Evolutionary conservation across 2,329 filamentous ascomycete genomes (phyloP).

Genomic region (Furcasterigmium sp.): DNA sequence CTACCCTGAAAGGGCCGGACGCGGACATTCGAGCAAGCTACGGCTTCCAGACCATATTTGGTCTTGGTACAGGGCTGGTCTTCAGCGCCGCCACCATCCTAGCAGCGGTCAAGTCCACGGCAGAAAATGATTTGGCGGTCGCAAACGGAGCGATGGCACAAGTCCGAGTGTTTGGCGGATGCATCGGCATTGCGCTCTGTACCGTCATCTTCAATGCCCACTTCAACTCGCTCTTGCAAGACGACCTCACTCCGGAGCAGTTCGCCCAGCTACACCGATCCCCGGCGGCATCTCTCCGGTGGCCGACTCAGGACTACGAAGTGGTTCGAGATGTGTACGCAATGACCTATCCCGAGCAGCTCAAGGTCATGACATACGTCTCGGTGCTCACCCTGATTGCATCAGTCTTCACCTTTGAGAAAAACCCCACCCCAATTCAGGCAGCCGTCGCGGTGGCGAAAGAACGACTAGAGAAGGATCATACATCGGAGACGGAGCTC

Average conservation of each 20-base stretch:
- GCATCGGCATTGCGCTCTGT: conserved; percentile 52
- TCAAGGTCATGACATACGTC: conserved; percentile 39
- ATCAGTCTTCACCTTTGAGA: conserved; percentile 39
- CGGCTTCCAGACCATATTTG: conserved; percentile 51
- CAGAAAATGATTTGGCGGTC: conserved; percentile 45
- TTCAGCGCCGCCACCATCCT: conserved; percentile 54
- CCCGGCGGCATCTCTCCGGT: conserved; percentile 30
- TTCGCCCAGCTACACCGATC: conserved; percentile 38
- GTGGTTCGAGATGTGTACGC: conserved; percentile 37
- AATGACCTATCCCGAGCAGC: conserved; percentile 38
- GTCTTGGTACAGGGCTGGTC: conserved; percentile 53
- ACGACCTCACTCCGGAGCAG: conserved; percentile 27
- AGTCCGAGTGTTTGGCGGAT: conserved; percentile 54
- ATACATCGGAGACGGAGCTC: neutral
- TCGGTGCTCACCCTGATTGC: conserved; percentile 36
- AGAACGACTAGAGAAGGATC: neutral
- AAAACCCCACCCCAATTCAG: conserved; percentile 27
- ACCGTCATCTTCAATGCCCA: conserved; percentile 52
- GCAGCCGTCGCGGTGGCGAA: conserved; percentile 5
- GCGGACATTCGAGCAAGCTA: conserved; percentile 38
- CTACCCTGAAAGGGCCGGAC: conserved; percentile 28
- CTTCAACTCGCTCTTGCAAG: conserved; percentile 30
- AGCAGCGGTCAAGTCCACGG: conserved; percentile 45
- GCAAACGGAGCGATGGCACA: conserved; percentile 57
- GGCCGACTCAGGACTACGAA: conserved; percentile 24